These are phyloP conservation scores for Schizochytrium sp. DNA, from an alignment of 108 stramenopile genomes.

Conservation along the genomic window DNA sequence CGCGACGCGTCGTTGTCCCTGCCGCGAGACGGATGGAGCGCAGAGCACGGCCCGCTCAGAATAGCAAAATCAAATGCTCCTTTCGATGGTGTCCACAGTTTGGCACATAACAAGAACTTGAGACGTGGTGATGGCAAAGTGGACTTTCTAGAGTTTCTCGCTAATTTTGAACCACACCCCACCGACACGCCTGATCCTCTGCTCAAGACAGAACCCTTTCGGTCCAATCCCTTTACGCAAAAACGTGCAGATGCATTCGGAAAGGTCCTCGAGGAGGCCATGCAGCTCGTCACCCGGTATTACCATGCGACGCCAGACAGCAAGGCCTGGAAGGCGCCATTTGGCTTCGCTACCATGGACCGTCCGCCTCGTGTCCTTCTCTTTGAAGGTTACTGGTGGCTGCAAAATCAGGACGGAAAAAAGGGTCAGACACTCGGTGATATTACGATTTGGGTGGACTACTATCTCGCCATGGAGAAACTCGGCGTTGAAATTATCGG, in stretches of 20 bases:
- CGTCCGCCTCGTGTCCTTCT: neutral
- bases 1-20: too few species aligned
- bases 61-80: too few species aligned
- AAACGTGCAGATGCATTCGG: neutral
- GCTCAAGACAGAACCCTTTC: neutral
- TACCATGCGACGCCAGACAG: neutral
- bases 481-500: neutral
- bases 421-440: neutral
- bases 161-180: neutral
- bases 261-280: neutral
- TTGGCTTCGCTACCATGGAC: neutral
- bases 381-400: neutral
- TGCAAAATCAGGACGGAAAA: neutral
- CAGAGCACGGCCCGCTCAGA: too few species aligned
- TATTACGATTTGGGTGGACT: neutral
- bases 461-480: neutral
- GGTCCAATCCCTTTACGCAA: neutral
- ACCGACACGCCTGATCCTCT: neutral
- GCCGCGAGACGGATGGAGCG: too few species aligned
- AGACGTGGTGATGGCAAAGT: neutral
- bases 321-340: neutral
- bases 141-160: neutral
- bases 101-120: neutral
- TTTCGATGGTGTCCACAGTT: neutral
- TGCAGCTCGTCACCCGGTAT: neutral